A percentile compares a stretch with the other conserved stretches of the same genome.
These are phyloP conservation scores for Microstroma glucosiphilum DNA, from an alignment of 1,284 basidiomycete species.

Conservation along the genomic window DNA sequence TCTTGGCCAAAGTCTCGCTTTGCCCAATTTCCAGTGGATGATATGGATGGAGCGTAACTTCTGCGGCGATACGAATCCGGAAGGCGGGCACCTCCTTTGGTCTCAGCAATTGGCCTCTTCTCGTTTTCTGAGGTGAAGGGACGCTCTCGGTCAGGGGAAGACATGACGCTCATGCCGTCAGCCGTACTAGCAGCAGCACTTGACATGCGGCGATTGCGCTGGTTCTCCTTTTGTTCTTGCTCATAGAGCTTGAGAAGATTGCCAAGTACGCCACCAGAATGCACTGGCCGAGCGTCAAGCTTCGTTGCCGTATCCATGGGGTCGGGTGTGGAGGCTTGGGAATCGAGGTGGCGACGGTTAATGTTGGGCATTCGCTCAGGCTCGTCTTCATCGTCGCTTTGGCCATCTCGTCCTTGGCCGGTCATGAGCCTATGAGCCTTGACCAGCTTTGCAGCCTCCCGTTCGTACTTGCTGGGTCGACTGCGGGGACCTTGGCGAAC, in stretches of 20 bases:
- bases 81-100: not conserved
- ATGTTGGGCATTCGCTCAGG: slow-evolving; percentile 19
- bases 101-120: not conserved
- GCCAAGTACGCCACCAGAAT: slow-evolving; percentile 41
- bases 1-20: not conserved
- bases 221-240: slow-evolving; percentile 33
- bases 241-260: slow-evolving; percentile 48
- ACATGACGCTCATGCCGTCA: slow-evolving; percentile 10
- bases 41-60: slow-evolving; percentile 6
- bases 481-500: slow-evolving; percentile 28
- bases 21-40: slow-evolving; percentile 4
- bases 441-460: slow-evolving; percentile 41
- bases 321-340: slow-evolving; percentile 42
- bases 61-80: not conserved
- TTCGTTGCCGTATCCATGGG: slow-evolving; percentile 35
- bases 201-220: slow-evolving; percentile 15
- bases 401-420: slow-evolving; percentile 8
- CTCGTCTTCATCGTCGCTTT: slow-evolving; percentile 21
- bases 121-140: not conserved
- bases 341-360: slow-evolving; percentile 34
- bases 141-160: not conserved
- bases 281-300: slow-evolving; percentile 40
- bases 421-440: slow-evolving; percentile 36
- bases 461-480: slow-evolving; percentile 38
- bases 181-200: slow-evolving; percentile 18